Percentiles rank a stretch among this genome's conserved stretches.
These are phyloP conservation scores for Rhododendron mucronatum DNA, from an alignment of 148 eudicot genomes.

Conservation along the genomic window DNA sequence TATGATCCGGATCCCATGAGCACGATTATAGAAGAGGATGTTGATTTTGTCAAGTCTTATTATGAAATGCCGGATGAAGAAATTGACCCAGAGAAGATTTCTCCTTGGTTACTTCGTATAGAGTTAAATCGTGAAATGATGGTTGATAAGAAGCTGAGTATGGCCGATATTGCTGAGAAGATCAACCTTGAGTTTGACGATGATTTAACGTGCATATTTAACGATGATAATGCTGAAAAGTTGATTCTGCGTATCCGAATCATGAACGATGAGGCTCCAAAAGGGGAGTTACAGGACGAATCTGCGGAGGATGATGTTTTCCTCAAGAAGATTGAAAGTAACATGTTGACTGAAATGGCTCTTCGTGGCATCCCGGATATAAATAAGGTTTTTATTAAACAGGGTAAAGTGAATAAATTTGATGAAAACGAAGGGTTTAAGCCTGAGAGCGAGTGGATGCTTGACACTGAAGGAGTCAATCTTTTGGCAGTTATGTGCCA, in stretches of 20 bases:
- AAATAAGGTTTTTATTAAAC: constrained; percentile 92
- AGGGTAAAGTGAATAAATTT: constrained; percentile 68
- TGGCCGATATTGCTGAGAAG: constrained; percentile 98
- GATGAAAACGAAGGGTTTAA: constrained; percentile 77
- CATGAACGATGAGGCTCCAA: constrained; percentile 93
- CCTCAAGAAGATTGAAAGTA: constrained; percentile 87
- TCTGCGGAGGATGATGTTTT: constrained; percentile 98
- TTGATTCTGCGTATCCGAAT: constrained; percentile 93
- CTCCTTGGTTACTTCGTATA: constrained; percentile 98
- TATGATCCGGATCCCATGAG: constrained; percentile 96
- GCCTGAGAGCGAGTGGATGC: constrained; percentile 94
- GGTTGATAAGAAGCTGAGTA: constrained; percentile 95
- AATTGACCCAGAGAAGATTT: constrained; percentile 83
- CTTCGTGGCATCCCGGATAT: constrained; percentile 93
- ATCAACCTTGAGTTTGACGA: constrained; percentile 88
- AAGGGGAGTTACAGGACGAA: constrained; percentile 81
- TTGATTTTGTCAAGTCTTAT: constrained; percentile 89
- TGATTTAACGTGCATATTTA: constrained; percentile 88
- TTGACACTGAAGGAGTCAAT: constrained; percentile 97
- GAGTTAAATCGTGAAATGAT: constrained; percentile 97
- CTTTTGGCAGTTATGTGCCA: constrained; percentile 94
- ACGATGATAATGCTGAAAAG: constrained; percentile 96
- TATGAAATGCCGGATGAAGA: constrained; percentile 99
- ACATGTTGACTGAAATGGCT: constrained; percentile 99
- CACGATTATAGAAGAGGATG: constrained; percentile 87